A percentile compares a stretch with the other conserved stretches of the same genome.
These are phyloP conservation scores for Eurotiales sp. DNA, from an alignment of 2,329 filamentous ascomycete species.

Conservation along the genomic window DNA sequence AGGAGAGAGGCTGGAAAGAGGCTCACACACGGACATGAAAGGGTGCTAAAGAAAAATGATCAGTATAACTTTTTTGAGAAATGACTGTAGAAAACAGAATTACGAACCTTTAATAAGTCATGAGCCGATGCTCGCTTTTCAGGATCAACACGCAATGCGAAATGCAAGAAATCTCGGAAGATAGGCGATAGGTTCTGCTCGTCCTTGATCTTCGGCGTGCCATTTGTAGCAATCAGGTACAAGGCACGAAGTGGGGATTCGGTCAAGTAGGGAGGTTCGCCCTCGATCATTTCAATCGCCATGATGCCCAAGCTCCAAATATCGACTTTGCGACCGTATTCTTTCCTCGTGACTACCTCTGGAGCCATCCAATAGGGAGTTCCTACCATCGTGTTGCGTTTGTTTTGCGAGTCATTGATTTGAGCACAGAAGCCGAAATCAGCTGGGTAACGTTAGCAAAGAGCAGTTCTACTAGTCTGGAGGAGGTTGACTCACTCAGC, in stretches of 20 bases:
- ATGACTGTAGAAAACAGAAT: background rate
- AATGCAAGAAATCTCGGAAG: slow-evolving; percentile 87
- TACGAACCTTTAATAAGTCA: slow-evolving; percentile 84
- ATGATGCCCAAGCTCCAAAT: slow-evolving; percentile 99
- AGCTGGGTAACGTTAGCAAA: slow-evolving; percentile 51
- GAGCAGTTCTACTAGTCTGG: background rate
- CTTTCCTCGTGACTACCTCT: slow-evolving; percentile 93
- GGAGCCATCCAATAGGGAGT: slow-evolving; percentile 99
- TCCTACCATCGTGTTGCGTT: slow-evolving; percentile 97
- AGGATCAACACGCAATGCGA: slow-evolving; percentile 92
- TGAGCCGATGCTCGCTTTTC: slow-evolving; percentile 95
- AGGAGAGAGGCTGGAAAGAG: slow-evolving; percentile 73
- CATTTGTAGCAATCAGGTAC: slow-evolving; percentile 95
- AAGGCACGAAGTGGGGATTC: slow-evolving; percentile 89
- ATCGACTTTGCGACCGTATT: slow-evolving; percentile 97
- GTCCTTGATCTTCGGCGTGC: slow-evolving; percentile 91
- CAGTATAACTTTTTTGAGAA: background rate
- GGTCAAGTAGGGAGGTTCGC: slow-evolving; percentile 93
- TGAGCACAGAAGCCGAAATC: slow-evolving; percentile 99
- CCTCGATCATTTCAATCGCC: slow-evolving; percentile 99
- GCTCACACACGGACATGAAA: slow-evolving; percentile 74
- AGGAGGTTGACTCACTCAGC: slow-evolving; percentile 64
- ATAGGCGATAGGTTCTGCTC: slow-evolving; percentile 74
- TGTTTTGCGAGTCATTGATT: slow-evolving; percentile 95
- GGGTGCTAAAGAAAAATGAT: slow-evolving; percentile 57